Percentiles rank a stretch among this genome's conserved stretches.
These are phyloP conservation scores for Micractinium sp. DNA, from an alignment of 139 green algal genomes.

Conservation along the genomic window DNA sequence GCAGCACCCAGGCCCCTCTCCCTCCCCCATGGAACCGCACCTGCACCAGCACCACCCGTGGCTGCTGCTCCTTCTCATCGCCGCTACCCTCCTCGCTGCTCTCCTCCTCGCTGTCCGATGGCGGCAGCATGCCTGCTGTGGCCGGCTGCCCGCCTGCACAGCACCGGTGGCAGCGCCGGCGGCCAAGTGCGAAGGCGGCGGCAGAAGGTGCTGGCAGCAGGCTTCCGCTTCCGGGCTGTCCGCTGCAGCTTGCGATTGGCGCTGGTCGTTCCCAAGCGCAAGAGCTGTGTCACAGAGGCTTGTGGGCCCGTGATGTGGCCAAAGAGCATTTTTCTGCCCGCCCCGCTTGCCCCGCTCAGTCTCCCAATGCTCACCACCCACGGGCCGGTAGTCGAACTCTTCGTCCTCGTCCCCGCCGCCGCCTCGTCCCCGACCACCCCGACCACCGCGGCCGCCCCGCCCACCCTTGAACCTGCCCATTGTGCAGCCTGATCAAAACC, in stretches of 20 bases:
- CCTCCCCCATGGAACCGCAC: neutral
- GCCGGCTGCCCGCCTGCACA: slow-evolving; percentile 56
- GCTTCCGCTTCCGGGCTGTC: too few species aligned
- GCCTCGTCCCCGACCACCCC: neutral
- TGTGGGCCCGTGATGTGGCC: too few species aligned
- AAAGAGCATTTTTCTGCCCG: too few species aligned
- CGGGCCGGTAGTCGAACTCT: slow-evolving; percentile 1
- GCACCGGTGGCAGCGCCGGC: neutral
- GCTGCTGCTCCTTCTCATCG: slow-evolving; percentile 28
- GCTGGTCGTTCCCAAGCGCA: too few species aligned
- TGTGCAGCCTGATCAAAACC: neutral
- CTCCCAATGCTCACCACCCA: neutral
- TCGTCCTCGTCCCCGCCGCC: slow-evolving; percentile 24
- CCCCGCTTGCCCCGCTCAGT: too few species aligned
- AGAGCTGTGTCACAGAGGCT: too few species aligned
- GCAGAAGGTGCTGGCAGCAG: too few species aligned
- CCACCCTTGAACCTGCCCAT: slow-evolving; percentile 24
- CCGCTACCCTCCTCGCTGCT: slow-evolving; percentile 52
- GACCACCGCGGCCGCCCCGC: neutral
- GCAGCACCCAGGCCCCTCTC: too few species aligned
- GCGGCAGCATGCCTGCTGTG: slow-evolving; percentile 79
- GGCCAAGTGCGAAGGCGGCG: neutral
- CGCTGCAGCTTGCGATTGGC: too few species aligned
- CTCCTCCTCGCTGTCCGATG: slow-evolving; percentile 68
- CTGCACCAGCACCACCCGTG: slow-evolving; percentile 28